Percentiles rank a stretch among this genome's conserved stretches.
Evolutionary conservation across 305 asterid genomes (phyloP).

Genomic region (Fraxinus xanthoxyloides): DNA sequence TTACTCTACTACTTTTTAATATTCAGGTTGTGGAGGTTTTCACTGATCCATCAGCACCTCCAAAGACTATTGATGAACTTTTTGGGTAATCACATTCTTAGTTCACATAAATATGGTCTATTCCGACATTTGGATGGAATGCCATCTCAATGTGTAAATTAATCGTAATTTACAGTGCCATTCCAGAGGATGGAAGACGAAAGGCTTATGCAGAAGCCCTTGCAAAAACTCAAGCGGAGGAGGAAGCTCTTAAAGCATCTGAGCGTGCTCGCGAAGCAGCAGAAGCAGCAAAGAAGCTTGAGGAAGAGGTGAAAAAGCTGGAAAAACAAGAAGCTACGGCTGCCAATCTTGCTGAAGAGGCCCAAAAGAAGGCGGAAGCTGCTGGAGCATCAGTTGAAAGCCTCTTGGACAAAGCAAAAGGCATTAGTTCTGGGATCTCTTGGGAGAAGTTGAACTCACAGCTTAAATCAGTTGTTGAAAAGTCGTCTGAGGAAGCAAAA

Average conservation of each 20-base stretch:
- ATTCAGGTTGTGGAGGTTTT: slow-evolving; percentile 77
- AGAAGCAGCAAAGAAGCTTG: slow-evolving; percentile 44
- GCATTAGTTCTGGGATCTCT: slow-evolving; percentile 44
- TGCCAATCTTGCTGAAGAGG: slow-evolving; percentile 46
- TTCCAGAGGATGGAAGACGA: slow-evolving; percentile 85
- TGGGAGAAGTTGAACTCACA: slow-evolving; percentile 73
- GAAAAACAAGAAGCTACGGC: slow-evolving; percentile 45
- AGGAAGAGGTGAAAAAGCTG: slow-evolving; percentile 35
- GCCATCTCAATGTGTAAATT: background rate
- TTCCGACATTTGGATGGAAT: background rate
- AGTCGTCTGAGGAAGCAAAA: slow-evolving; percentile 48
- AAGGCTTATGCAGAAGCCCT: slow-evolving; percentile 69
- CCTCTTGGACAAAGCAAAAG: slow-evolving; percentile 64
- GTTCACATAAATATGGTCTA: background rate
- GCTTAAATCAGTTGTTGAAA: slow-evolving; percentile 58
- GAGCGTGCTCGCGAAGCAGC: slow-evolving; percentile 56
- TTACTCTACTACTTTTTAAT: background rate
- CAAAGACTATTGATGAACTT: slow-evolving; percentile 52
- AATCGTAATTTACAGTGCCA: slow-evolving; percentile 41
- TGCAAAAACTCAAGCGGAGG: slow-evolving; percentile 61
- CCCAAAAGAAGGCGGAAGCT: slow-evolving; percentile 52
- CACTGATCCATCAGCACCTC: slow-evolving; percentile 72
- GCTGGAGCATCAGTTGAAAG: slow-evolving; percentile 59
- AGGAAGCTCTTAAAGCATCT: slow-evolving; percentile 57
- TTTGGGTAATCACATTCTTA: slow-evolving; percentile 48